Conservation (phyloP, 495 filamentous ascomycete species). For the Parathielavia hyrcaniae region DNA sequence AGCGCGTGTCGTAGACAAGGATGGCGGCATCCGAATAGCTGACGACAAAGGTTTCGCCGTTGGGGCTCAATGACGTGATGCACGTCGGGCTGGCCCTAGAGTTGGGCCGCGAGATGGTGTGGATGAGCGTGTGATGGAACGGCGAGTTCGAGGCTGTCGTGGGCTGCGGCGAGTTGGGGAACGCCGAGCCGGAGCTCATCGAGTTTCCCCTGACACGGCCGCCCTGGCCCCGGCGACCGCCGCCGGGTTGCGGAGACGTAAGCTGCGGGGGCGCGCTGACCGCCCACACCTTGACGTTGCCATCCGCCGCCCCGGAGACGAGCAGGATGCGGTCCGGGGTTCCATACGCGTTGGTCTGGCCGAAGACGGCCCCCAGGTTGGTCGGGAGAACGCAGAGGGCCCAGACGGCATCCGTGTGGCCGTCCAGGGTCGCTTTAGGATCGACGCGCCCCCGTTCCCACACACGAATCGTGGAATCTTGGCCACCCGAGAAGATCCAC, state of each 20-base stretch:
- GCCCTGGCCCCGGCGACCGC: slow-evolving; percentile 60
- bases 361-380: slow-evolving; percentile 69
- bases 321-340: slow-evolving; percentile 77
- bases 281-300: slow-evolving; percentile 87
- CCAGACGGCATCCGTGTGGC: slow-evolving; percentile 95
- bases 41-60: slow-evolving; percentile 90
- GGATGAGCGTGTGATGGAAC: slow-evolving; percentile 63
- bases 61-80: slow-evolving; percentile 76
- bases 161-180: slow-evolving; percentile 84
- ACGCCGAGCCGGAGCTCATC: slow-evolving; percentile 83
- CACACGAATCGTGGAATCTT: slow-evolving; percentile 85
- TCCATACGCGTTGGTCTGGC: slow-evolving; percentile 61
- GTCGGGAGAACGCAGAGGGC: slow-evolving; percentile 89
- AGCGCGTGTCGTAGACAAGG: slow-evolving; percentile 82
- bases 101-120: slow-evolving; percentile 68
- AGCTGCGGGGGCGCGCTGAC: slow-evolving; percentile 85
- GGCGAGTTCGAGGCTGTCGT: slow-evolving; percentile 61
- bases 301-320: slow-evolving; percentile 89
- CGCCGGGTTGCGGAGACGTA: slow-evolving; percentile 60
- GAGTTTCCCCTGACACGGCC: slow-evolving; percentile 82
- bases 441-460: slow-evolving; percentile 94
- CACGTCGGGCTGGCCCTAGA: slow-evolving; percentile 75
- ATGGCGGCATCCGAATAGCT: slow-evolving; percentile 86
- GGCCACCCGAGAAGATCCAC: slow-evolving; percentile 96
- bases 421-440: slow-evolving; percentile 89